Conservation (phyloP, 345 rosid species). For the Carallia pectinifolia region DNA sequence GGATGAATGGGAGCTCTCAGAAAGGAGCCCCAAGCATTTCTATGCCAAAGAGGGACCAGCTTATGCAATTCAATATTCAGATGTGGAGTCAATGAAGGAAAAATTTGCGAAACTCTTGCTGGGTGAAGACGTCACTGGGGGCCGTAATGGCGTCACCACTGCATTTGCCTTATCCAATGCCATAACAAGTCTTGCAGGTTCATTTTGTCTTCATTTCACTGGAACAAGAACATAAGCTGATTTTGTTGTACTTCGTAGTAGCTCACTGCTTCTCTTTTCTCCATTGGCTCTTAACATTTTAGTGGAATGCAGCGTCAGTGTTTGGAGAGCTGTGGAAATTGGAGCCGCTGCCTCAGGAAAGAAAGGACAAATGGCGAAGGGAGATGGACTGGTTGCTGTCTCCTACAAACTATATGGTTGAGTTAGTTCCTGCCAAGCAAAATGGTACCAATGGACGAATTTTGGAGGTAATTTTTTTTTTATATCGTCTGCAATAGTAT, state of each 20-base stretch:
- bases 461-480: conserved; percentile 55
- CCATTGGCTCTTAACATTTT: not conserved
- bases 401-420: conserved; percentile 91
- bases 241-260: not conserved
- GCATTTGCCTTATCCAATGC: conserved; percentile 92
- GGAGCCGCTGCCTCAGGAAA: conserved; percentile 80
- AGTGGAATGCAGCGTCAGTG: conserved; percentile 53
- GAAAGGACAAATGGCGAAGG: conserved; percentile 71
- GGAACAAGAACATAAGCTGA: too few species aligned
- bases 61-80: conserved; percentile 40
- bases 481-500: not conserved
- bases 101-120: conserved; percentile 73
- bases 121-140: conserved; percentile 88
- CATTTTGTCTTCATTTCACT: not conserved
- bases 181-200: conserved; percentile 83
- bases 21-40: conserved; percentile 48
- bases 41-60: conserved; percentile 56
- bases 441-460: conserved; percentile 71
- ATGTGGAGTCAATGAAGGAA: conserved; percentile 83
- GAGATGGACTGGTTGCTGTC: conserved; percentile 98
- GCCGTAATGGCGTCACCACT: conserved; percentile 57
- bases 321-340: conserved; percentile 98
- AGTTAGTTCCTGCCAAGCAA: conserved; percentile 96
- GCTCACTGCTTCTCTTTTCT: not conserved
- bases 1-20: conserved; percentile 56